Conservation (phyloP, 2,329 filamentous ascomycete genomes). For the Amauroascus niger region DNA sequence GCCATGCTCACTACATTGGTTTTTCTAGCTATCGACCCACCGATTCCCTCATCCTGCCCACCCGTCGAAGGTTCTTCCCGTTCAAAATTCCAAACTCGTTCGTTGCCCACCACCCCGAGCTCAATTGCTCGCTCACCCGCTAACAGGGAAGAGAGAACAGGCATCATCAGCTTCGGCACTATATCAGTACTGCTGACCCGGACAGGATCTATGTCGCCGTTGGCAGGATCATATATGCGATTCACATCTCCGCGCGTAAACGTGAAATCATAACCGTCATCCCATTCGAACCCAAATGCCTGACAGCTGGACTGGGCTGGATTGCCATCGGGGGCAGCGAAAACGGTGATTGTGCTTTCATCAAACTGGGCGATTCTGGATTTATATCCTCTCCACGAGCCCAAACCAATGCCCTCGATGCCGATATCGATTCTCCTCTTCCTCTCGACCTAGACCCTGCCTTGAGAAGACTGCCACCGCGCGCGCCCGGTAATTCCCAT, state of each 20-base stretch:
- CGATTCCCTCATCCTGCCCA: conserved; percentile 52
- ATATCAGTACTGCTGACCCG: conserved; percentile 69
- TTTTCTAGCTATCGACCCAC: conserved; percentile 52
- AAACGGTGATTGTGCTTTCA: conserved; percentile 74
- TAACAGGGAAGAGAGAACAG: conserved; percentile 21
- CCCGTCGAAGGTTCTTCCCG: conserved; percentile 57
- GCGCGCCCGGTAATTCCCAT: conserved; percentile 19
- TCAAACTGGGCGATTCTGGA: conserved; percentile 47
- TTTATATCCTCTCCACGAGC: conserved; percentile 16
- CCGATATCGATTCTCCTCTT: conserved; percentile 49
- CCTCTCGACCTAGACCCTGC: conserved; percentile 41
- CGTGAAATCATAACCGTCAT: conserved; percentile 63
- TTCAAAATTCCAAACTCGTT: conserved; percentile 58
- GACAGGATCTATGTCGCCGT: conserved; percentile 78
- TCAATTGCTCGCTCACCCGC: background rate
- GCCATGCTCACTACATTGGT: conserved; percentile 16
- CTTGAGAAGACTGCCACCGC: conserved; percentile 22
- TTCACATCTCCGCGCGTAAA: conserved; percentile 60
- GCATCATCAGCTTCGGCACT: conserved; percentile 59
- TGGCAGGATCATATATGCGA: conserved; percentile 61
- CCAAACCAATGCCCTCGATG: conserved; percentile 5
- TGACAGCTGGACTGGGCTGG: conserved; percentile 79
- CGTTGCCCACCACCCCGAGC: conserved; percentile 23
- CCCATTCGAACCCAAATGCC: conserved; percentile 67
- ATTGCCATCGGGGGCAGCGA: conserved; percentile 79